Conservation (phyloP, 2,329 filamentous ascomycete species). For the Hysterium pulicare region DNA sequence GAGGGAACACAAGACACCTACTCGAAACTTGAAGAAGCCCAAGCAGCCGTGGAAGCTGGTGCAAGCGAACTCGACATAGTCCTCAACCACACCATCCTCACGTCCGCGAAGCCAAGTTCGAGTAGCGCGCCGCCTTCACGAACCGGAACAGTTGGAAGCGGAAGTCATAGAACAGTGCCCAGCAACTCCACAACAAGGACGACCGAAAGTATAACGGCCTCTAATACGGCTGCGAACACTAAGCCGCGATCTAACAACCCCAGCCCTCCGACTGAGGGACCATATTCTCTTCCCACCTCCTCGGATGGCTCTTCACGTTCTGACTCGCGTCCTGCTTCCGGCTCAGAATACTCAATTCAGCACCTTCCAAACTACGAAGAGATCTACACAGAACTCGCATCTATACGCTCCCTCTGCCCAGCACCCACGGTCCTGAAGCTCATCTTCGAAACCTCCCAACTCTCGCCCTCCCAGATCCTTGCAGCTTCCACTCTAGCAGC, state of each 20-base stretch:
- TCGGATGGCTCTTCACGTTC: constrained; percentile 7
- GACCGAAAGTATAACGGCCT: constrained; percentile 31
- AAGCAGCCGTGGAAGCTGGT: constrained; percentile 47
- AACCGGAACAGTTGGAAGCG: background rate
- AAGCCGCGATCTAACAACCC: constrained; percentile 9
- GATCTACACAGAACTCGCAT: constrained; percentile 53
- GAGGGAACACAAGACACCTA: constrained; percentile 54
- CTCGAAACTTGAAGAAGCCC: constrained; percentile 52
- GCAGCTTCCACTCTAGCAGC: constrained; percentile 52
- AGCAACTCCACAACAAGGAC: constrained; percentile 23
- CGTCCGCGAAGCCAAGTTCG: constrained; percentile 19
- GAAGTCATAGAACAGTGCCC: background rate
- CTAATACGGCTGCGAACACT: constrained; percentile 28
- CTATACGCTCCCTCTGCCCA: constrained; percentile 49
- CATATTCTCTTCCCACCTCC: constrained; percentile 16
- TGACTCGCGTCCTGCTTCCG: constrained; percentile 12
- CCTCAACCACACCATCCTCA: constrained; percentile 52
- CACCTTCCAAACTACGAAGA: constrained; percentile 41
- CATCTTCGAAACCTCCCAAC: constrained; percentile 57
- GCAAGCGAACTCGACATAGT: constrained; percentile 59
- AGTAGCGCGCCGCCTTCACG: constrained; percentile 11
- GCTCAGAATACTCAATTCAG: too few relatives aligned
- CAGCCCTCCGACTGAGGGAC: constrained; percentile 9
- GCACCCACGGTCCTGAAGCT: constrained; percentile 49
- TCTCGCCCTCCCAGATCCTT: constrained; percentile 49